These are phyloP conservation scores for Cadophora sp. DNA, from an alignment of 2,329 filamentous ascomycete genomes.

Conservation along the genomic window DNA sequence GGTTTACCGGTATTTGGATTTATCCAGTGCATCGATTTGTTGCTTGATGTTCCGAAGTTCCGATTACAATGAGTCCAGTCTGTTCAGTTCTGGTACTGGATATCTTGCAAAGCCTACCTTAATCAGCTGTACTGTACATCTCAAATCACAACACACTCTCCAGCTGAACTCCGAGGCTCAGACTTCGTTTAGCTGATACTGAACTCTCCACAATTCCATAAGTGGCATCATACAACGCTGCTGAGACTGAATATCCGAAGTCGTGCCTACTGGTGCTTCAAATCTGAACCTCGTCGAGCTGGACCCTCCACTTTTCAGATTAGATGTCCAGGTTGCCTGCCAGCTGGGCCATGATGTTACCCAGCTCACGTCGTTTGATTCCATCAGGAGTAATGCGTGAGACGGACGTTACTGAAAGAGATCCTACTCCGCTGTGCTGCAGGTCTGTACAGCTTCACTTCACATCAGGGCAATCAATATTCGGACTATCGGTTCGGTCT, in stretches of 20 bases:
- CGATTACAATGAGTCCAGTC: neutral
- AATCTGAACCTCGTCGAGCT: conserved; percentile 7
- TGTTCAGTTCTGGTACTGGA: neutral
- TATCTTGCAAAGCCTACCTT: neutral
- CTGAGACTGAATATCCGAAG: conserved; percentile 8
- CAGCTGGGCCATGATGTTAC: conserved; percentile 9
- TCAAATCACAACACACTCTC: neutral
- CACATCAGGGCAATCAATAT: conserved; percentile 14
- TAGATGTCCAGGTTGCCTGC: neutral
- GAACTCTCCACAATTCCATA: conserved; percentile 8
- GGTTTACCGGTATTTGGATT: neutral
- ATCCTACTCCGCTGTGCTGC: conserved; percentile 12
- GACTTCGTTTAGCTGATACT: conserved; percentile 5
- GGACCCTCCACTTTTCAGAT: neutral
- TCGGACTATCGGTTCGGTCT: neutral
- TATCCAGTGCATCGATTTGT: neutral
- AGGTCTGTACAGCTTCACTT: conserved; percentile 10
- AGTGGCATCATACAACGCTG: neutral
- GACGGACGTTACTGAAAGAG: conserved; percentile 15
- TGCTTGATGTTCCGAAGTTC: neutral
- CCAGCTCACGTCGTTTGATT: neutral
- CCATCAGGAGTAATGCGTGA: neutral
- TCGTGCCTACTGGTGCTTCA: neutral
- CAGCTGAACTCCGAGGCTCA: conserved; percentile 6
- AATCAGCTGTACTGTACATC: neutral